A percentile compares a stretch with the other conserved stretches of the same genome.
These are phyloP conservation scores for Epichloe baconii DNA, from an alignment of 2,329 filamentous ascomycete species.

Conservation along the genomic window DNA sequence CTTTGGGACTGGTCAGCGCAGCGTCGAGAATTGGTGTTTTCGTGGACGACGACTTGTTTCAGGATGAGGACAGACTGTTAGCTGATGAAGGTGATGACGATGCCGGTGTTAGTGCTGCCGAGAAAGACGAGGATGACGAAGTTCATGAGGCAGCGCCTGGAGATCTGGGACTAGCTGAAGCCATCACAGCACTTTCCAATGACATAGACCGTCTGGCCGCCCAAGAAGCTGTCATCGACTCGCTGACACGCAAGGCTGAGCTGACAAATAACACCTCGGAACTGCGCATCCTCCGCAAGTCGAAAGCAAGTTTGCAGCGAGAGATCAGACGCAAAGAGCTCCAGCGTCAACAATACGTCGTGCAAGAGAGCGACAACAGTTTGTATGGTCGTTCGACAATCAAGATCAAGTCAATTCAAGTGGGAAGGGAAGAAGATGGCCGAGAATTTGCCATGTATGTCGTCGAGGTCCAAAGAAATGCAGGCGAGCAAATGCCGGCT, in stretches of 20 bases:
- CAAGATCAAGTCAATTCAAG: conserved; percentile 83
- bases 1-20: conserved; percentile 77
- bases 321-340: conserved; percentile 91
- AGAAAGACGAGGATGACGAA: conserved; percentile 55
- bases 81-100: conserved; percentile 72
- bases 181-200: conserved; percentile 73
- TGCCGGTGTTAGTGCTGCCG: conserved; percentile 38
- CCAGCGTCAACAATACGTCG: conserved; percentile 89
- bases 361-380: conserved; percentile 96
- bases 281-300: conserved; percentile 81
- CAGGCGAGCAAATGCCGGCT: conserved; percentile 92
- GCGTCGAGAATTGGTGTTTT: conserved; percentile 87
- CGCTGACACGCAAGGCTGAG: conserved; percentile 84
- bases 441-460: conserved; percentile 90
- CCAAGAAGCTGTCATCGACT: conserved; percentile 85
- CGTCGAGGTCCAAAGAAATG: conserved; percentile 79
- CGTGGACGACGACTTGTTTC: conserved; percentile 83
- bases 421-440: conserved; percentile 82
- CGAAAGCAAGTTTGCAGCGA: conserved; percentile 80
- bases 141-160: conserved; percentile 92
- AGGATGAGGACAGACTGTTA: conserved; percentile 72
- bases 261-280: conserved; percentile 95
- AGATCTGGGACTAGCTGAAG: conserved; percentile 84
- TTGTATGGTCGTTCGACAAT: conserved; percentile 84
- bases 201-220: conserved; percentile 82